These are phyloP conservation scores for Venturia asperata DNA, from an alignment of 2,329 filamentous ascomycete species.

Conservation along the genomic window DNA sequence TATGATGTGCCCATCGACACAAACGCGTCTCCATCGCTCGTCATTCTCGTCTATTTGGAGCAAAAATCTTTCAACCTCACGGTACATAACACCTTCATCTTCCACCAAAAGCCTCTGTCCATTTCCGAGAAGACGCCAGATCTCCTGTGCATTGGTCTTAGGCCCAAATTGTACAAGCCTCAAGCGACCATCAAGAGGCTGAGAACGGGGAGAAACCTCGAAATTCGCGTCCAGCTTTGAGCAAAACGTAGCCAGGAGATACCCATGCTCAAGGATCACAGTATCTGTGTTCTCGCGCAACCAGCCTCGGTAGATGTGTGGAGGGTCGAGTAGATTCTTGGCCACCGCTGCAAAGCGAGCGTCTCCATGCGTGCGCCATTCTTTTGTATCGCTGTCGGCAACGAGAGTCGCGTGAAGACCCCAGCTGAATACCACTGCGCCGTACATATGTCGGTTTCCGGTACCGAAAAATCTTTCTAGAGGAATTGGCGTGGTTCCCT, in stretches of 20 bases:
- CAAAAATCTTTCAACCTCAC: conserved; percentile 58
- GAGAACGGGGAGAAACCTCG: conserved; percentile 66
- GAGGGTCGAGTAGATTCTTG: conserved; percentile 55
- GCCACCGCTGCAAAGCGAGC: conserved; percentile 82
- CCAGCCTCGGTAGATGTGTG: too few relatives aligned
- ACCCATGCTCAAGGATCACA: conserved; percentile 51
- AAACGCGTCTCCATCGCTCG: conserved; percentile 74
- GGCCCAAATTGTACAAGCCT: conserved; percentile 69
- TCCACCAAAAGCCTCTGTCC: conserved; percentile 49
- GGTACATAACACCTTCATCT: conserved; percentile 58
- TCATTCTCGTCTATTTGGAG: conserved; percentile 54
- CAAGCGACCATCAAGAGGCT: conserved; percentile 63
- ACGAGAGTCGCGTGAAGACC: conserved; percentile 84
- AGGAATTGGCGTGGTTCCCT: conserved; percentile 28
- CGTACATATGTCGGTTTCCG: conserved; percentile 41
- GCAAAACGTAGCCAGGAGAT: conserved; percentile 68
- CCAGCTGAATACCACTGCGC: conserved; percentile 82
- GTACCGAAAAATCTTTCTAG: too few relatives aligned
- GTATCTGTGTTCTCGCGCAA: too few relatives aligned
- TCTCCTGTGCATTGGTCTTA: conserved; percentile 51
- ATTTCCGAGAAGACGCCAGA: conserved; percentile 62
- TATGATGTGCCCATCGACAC: conserved; percentile 87
- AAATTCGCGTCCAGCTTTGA: conserved; percentile 78
- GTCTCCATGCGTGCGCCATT: conserved; percentile 68
- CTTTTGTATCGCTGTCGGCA: conserved; percentile 79